Evolutionary conservation across 257 asterid genomes (phyloP).

Genomic region (Anisodus tanguticus): DNA sequence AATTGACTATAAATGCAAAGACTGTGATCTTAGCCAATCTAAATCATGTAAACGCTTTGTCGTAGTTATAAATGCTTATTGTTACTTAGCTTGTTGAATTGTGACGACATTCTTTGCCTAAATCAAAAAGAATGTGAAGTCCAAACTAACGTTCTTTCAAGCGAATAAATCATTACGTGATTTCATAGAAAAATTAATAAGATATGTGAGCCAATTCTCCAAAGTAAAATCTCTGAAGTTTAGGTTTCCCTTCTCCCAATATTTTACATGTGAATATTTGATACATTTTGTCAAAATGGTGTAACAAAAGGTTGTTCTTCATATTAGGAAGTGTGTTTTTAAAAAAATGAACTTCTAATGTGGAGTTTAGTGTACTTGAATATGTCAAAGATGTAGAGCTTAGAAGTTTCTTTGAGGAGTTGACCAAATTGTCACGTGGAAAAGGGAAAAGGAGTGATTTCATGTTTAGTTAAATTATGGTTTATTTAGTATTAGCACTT

Average conservation of each 20-base stretch:
- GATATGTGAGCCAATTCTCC: background rate
- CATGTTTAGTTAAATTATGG: background rate
- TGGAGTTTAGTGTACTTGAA: background rate
- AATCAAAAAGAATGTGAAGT: background rate
- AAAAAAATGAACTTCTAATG: background rate
- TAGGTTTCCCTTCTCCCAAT: background rate
- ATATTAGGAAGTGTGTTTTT: background rate
- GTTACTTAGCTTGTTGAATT: background rate
- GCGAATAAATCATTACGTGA: background rate
- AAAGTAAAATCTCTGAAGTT: background rate
- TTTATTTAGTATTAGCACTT: background rate
- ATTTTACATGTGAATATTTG: background rate
- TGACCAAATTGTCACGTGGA: background rate
- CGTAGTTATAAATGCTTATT: constrained; percentile 2
- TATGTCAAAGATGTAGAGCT: background rate
- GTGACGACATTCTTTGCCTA: background rate
- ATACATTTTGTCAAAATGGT: background rate
- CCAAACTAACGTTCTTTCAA: background rate
- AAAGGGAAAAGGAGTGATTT: background rate
- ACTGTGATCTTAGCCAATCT: background rate
- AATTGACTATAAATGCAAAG: background rate
- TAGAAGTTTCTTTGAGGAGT: constrained; percentile 5
- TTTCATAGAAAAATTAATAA: background rate
- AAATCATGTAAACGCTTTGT: background rate
- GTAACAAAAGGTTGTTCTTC: background rate